Evolutionary conservation across 1,139 yeast species (phyloP).

Genomic region (Candida sp.): DNA sequence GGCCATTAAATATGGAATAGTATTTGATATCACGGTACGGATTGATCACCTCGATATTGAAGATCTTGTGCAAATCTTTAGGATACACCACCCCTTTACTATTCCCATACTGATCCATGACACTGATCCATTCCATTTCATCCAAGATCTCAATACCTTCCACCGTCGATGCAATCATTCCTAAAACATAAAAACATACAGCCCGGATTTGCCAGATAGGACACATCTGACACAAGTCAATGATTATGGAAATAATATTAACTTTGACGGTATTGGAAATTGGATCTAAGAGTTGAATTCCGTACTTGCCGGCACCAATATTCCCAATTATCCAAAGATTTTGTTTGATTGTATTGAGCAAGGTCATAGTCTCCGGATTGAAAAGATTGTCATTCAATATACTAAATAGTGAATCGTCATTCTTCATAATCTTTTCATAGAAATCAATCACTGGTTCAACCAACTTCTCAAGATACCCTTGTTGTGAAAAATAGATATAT

Average conservation of each 20-base stretch:
- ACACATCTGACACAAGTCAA: conserved; percentile 37
- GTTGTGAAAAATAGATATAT: conserved; percentile 33
- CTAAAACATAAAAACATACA: conserved; percentile 74
- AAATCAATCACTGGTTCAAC: conserved; percentile 18
- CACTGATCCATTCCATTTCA: conserved; percentile 73
- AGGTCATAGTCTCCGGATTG: conserved; percentile 4
- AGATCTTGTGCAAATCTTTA: conserved; percentile 14
- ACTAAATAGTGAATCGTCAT: conserved; percentile 12
- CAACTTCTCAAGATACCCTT: conserved; percentile 23
- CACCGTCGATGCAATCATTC: conserved; percentile 66
- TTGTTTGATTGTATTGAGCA: conserved; percentile 47
- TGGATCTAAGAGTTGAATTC: conserved; percentile 65
- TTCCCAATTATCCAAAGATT: conserved; percentile 88
- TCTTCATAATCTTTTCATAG: conserved; percentile 11
- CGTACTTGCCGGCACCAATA: conserved; percentile 67
- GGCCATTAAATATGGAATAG: conserved; percentile 22
- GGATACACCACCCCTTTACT: conserved; percentile 64
- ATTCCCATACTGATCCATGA: conserved; percentile 46
- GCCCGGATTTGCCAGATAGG: conserved; percentile 66
- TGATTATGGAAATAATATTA: conserved; percentile 49
- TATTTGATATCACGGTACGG: conserved; percentile 32
- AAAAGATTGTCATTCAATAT: conserved; percentile 7
- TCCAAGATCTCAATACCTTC: conserved; percentile 89
- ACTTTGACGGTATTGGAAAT: conserved; percentile 43
- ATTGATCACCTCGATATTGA: conserved; percentile 22